A percentile compares a stretch with the other conserved stretches of the same genome.
These are phyloP conservation scores for Heliophila coronopifolia DNA, from an alignment of 441 rosid species.

Conservation along the genomic window DNA sequence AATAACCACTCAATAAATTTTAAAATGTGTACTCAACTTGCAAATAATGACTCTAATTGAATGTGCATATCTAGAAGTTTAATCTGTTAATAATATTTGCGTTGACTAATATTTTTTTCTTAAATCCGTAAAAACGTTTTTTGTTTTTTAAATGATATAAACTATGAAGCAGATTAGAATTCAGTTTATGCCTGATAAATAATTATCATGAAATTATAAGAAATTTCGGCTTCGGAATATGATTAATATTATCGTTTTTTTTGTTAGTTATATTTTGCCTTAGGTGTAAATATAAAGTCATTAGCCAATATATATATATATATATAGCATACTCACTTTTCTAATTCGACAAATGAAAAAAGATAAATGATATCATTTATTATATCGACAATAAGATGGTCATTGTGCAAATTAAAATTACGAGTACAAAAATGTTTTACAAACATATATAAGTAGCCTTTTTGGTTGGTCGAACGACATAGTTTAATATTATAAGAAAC, in stretches of 20 bases:
- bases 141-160: background rate
- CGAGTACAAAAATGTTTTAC: background rate
- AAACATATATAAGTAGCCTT: too few relatives aligned
- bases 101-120: background rate
- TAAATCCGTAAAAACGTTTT: background rate
- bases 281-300: too few relatives aligned
- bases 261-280: background rate
- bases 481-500: slow-evolving; percentile 11
- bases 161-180: background rate
- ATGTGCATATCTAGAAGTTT: background rate
- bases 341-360: background rate
- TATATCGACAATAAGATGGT: background rate
- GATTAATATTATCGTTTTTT: background rate
- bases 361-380: background rate
- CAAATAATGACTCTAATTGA: background rate
- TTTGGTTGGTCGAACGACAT: slow-evolving; percentile 24
- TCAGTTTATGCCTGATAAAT: background rate
- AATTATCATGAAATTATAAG: background rate
- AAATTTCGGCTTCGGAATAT: background rate
- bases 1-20: background rate
- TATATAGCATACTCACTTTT: background rate
- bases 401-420: background rate
- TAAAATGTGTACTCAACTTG: background rate
- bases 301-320: too few relatives aligned
- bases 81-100: too few relatives aligned